A percentile compares a stretch with the other conserved stretches of the same genome.
Evolutionary conservation across 2,329 filamentous ascomycete species (phyloP).

Genomic region (Sarocladium kiliense): DNA sequence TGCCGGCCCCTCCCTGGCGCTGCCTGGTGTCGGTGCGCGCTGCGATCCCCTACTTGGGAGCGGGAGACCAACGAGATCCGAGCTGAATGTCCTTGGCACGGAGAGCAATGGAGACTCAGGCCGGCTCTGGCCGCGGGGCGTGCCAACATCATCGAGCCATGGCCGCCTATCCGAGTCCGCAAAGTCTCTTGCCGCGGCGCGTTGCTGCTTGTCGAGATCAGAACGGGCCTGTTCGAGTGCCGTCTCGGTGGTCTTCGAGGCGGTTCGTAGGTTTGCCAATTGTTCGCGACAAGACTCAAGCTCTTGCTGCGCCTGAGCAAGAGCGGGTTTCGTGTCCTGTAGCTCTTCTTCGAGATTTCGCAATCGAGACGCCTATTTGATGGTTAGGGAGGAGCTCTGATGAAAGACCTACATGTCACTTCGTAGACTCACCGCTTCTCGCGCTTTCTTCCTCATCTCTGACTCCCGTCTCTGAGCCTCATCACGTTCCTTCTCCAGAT

Average conservation of each 20-base stretch:
- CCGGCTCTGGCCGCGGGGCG: constrained; percentile 41
- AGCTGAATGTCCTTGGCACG: constrained; percentile 47
- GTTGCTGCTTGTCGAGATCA: constrained; percentile 46
- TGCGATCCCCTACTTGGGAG: constrained; percentile 26
- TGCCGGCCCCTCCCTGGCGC: constrained; percentile 30
- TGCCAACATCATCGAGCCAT: constrained; percentile 47
- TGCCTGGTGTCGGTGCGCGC: constrained; percentile 39
- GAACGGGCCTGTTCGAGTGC: constrained; percentile 51
- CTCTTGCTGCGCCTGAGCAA: constrained; percentile 62
- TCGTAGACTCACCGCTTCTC: constrained; percentile 64
- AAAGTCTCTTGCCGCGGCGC: constrained; percentile 20
- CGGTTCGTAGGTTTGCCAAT: constrained; percentile 56
- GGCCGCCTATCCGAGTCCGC: constrained; percentile 38
- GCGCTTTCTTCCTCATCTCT: constrained; percentile 82
- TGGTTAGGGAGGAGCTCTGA: constrained; percentile 13
- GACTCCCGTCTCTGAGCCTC: constrained; percentile 78
- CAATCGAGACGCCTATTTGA: constrained; percentile 51
- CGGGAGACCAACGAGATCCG: constrained; percentile 46
- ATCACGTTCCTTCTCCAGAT: constrained; percentile 84
- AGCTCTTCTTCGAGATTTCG: constrained; percentile 77
- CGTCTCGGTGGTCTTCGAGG: constrained; percentile 61
- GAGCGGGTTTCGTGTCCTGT: constrained; percentile 60
- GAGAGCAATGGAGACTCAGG: constrained; percentile 51
- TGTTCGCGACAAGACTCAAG: constrained; percentile 54
- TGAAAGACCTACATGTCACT: background rate